Base-by-base conservation (phyloP, 164 flowering plant genomes). In the Hamamelis virginiana region DNA sequence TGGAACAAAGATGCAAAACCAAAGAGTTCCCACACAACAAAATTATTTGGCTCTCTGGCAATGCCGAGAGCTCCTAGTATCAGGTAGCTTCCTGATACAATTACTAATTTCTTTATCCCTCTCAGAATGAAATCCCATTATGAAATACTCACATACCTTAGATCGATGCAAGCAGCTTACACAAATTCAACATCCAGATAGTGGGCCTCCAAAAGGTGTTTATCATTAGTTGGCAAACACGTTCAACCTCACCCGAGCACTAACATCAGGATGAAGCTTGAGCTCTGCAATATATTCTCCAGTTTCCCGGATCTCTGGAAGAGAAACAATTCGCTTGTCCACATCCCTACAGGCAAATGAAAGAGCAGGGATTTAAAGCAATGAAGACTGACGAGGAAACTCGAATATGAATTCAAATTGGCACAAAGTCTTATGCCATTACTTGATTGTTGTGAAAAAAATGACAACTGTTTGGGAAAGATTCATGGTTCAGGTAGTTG, bases 251-350 rank as follows among this genome's bases (percentile, higher is more conserved):
- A 91, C 83, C 69, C 77, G 81, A 72, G 98, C 98, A 59, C 81
- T 84, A 68, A 94, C 96, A 66, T 94, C 98, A 9, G 97, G 98
- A 68, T 90, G 97, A 68, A 94, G 96, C 86, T 87, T 94, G 69
- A 94, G 77, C 72, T 91, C 97, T 52, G 97, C 98, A 64, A 89
- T 65, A 70, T 92, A 95, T 74, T 91, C 97, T 27, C 99, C 97
- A 5, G 89, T 84, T 79, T 94, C 96, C 62, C 97, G 85, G 65
- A 94, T 94, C 69, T 94, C 98, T 27, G 97, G 98, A 71, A 94
- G 88, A 66, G 84, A 64, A 69, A 94, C 84, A 64, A 87, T 76
- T 68, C 86, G 66, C 80, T 91, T 94, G 82, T 94, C 98, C 61
- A 94, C 83, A 70, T 94, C 98, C 89, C 98, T 94, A 58, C 59